These are phyloP conservation scores for Paraphaeosphaeria minitans DNA, from an alignment of 2,329 filamentous ascomycete genomes.

Conservation along the genomic window DNA sequence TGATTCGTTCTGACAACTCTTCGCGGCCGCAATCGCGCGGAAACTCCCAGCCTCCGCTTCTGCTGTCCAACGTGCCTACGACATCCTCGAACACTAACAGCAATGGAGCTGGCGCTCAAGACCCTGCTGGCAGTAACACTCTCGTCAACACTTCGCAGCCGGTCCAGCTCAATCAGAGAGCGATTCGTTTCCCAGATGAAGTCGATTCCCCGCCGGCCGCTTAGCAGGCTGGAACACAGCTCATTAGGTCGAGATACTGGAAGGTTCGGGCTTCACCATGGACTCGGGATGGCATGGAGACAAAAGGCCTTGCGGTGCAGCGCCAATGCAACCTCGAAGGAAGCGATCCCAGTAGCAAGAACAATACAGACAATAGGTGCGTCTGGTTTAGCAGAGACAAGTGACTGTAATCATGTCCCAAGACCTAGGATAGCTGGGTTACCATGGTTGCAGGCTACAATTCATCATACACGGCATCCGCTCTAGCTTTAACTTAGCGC, in stretches of 20 bases:
- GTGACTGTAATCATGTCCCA: background rate
- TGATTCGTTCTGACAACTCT: constrained; percentile 32
- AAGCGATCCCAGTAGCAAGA: background rate
- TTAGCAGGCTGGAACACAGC: background rate
- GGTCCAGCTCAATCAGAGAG: constrained; percentile 21
- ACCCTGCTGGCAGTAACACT: background rate
- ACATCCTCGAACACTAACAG: background rate
- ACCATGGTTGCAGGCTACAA: background rate
- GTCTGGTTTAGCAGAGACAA: background rate
- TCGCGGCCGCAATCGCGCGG: constrained; percentile 8
- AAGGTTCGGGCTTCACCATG: background rate
- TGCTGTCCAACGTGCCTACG: constrained; percentile 6
- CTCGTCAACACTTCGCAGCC: background rate
- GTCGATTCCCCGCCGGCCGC: background rate
- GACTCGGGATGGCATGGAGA: background rate
- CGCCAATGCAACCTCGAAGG: background rate
- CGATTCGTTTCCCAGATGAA: constrained; percentile 41
- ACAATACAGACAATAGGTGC: background rate
- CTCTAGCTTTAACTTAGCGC: background rate
- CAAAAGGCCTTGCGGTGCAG: background rate
- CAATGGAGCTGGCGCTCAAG: constrained; percentile 9
- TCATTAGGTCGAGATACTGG: background rate
- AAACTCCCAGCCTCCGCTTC: constrained; percentile 1
- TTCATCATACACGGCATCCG: constrained; percentile 1
- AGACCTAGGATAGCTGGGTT: background rate